Percentiles rank a stretch among this genome's conserved stretches.
phyloP scores from a whole-genome alignment of 371 early-diverging fungal genomes.

The Actinomucor elegans region DNA sequence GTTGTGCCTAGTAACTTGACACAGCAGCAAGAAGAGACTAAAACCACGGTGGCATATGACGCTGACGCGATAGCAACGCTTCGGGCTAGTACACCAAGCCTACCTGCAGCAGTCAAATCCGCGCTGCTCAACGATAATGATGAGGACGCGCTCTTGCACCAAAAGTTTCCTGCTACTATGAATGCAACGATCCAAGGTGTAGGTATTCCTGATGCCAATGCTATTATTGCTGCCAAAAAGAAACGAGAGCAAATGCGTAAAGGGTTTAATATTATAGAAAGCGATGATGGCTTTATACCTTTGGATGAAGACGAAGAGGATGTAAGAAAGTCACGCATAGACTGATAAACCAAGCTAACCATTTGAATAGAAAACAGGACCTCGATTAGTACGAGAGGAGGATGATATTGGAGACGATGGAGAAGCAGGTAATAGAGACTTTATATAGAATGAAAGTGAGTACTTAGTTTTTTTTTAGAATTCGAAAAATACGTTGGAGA shows the following conservation, averaged over 20 bases:
- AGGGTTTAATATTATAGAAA: constrained; percentile 25
- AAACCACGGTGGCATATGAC: constrained; percentile 20
- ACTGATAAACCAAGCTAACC: background rate
- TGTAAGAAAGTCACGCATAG: background rate
- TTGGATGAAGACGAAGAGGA: constrained; percentile 23
- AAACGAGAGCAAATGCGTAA: constrained; percentile 50
- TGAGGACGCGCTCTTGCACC: constrained; percentile 36
- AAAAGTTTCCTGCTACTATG: constrained; percentile 43
- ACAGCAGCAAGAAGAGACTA: no score
- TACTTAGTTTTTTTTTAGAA: constrained; percentile 19
- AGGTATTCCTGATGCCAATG: constrained; percentile 46
- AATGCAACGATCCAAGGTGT: constrained; percentile 15
- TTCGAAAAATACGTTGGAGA: constrained; percentile 52
- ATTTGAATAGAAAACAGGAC: constrained; percentile 8
- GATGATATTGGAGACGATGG: constrained; percentile 56
- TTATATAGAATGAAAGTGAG: background rate
- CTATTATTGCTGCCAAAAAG: constrained; percentile 56
- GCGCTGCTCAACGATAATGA: constrained; percentile 2
- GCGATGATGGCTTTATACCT: constrained; percentile 44
- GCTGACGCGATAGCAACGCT: constrained; percentile 30
- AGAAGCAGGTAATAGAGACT: constrained; percentile 30
- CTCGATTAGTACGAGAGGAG: constrained; percentile 53
- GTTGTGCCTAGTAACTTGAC: no score
- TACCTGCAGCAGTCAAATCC: constrained; percentile 24
- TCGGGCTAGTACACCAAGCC: constrained; percentile 38